These are phyloP conservation scores for Thalia dealbata DNA, from an alignment of 176 grass and related monocot genomes.

Conservation along the genomic window DNA sequence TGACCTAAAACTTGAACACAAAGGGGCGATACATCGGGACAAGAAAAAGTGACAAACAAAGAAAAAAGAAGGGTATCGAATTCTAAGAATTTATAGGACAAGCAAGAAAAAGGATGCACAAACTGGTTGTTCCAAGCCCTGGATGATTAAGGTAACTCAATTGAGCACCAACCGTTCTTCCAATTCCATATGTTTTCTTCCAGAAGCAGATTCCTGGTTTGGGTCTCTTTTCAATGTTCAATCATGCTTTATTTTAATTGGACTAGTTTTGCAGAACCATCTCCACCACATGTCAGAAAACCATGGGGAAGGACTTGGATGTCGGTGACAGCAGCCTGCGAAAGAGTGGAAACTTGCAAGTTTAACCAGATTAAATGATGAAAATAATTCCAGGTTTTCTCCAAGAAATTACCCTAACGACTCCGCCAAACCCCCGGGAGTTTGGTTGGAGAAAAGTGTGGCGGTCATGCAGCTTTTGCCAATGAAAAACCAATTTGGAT, in stretches of 20 bases:
- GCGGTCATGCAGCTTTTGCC: slow-evolving; percentile 85
- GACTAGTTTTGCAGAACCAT: slow-evolving; percentile 85
- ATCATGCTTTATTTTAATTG: slow-evolving; percentile 41
- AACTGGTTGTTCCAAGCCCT: background rate
- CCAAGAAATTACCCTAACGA: slow-evolving; percentile 61
- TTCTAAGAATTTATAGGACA: background rate
- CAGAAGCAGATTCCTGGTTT: background rate
- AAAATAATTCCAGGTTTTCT: background rate
- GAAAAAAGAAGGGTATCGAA: background rate
- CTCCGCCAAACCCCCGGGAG: slow-evolving; percentile 74
- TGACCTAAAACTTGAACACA: background rate
- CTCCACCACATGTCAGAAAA: slow-evolving; percentile 81
- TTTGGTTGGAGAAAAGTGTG: slow-evolving; percentile 97
- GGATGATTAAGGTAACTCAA: background rate
- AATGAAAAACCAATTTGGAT: slow-evolving; percentile 60
- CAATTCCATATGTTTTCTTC: background rate
- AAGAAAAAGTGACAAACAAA: background rate
- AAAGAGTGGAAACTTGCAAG: slow-evolving; percentile 12
- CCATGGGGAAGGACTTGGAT: slow-evolving; percentile 66
- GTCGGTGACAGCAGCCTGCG: slow-evolving; percentile 84
- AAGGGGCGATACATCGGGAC: background rate
- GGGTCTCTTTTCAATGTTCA: slow-evolving; percentile 12
- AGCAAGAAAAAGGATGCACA: background rate
- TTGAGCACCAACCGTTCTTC: background rate
- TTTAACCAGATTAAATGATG: slow-evolving; percentile 11